A percentile compares a stretch with the other conserved stretches of the same genome.
Conservation (phyloP, 106 monocot species). For the Ottelia alismoides region DNA sequence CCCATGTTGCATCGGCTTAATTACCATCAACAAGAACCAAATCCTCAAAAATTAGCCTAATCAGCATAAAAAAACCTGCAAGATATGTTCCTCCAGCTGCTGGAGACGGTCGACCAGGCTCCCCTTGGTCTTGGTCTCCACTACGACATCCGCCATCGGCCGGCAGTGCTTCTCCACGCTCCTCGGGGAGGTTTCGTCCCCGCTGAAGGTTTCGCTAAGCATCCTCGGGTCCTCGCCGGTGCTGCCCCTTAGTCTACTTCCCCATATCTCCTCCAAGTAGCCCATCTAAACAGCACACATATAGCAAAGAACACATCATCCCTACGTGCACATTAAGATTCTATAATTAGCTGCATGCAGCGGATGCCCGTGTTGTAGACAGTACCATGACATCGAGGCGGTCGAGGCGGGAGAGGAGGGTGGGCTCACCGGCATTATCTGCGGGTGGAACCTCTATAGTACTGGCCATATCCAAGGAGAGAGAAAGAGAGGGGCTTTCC, state of each 20-base stretch:
- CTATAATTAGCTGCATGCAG: no score
- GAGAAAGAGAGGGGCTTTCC: no score
- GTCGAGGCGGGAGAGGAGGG: constrained; percentile 14
- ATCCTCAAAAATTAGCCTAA: not conserved
- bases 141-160: constrained; percentile 21
- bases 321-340: no score
- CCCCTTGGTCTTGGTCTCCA: constrained; percentile 33
- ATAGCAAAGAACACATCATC: no score
- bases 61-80: constrained; percentile 16
- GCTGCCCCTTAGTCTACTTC: constrained; percentile 3
- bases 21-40: not conserved
- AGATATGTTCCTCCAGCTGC: constrained; percentile 24
- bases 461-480: no score
- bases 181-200: constrained; percentile 7
- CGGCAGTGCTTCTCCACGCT: constrained; percentile 19
- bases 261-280: constrained; percentile 35
- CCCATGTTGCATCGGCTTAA: no score
- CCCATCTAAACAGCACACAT: constrained; percentile 13
- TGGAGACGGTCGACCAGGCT: constrained; percentile 26
- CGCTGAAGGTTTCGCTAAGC: not conserved
- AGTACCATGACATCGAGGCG: constrained; percentile 18
- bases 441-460: no score
- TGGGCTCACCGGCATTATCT: no score
- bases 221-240: constrained; percentile 1
- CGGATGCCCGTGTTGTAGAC: no score